phyloP scores from a whole-genome alignment of 768 basidiomycete species.

The Tulasnella sp. region DNA sequence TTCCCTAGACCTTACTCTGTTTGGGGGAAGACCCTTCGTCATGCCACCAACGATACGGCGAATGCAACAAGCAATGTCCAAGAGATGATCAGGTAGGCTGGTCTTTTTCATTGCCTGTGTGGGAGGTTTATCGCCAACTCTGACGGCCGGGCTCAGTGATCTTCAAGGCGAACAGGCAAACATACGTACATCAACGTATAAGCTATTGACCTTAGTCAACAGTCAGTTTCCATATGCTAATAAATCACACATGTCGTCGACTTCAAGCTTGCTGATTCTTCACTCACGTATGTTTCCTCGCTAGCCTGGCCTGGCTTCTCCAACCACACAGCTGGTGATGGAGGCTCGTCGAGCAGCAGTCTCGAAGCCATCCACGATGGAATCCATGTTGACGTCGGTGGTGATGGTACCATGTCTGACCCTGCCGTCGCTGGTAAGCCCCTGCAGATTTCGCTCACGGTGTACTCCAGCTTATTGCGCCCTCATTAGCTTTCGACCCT shows the following conservation, averaged over 20 bases:
- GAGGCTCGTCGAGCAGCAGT: background rate
- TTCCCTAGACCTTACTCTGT: background rate
- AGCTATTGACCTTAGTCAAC: background rate
- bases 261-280: no score
- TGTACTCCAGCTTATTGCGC: background rate
- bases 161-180: background rate
- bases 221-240: no score
- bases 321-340: conserved; percentile 4
- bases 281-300: no score
- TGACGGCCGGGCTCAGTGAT: background rate
- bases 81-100: background rate
- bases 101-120: background rate
- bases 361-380: conserved; percentile 14
- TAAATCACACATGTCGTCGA: no score
- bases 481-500: conserved; percentile 7
- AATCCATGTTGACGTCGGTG: conserved; percentile 11
- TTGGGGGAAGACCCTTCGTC: conserved; percentile 5
- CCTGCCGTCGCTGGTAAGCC: background rate
- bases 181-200: background rate
- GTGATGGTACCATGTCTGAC: conserved; percentile 1
- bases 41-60: background rate
- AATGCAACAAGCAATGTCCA: background rate
- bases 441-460: background rate
- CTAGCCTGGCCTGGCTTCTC: conserved; percentile 10
- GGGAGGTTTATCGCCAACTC: background rate